phyloP scores from a whole-genome alignment of 2,329 filamentous ascomycete species.

The Clathrospora elynae region DNA sequence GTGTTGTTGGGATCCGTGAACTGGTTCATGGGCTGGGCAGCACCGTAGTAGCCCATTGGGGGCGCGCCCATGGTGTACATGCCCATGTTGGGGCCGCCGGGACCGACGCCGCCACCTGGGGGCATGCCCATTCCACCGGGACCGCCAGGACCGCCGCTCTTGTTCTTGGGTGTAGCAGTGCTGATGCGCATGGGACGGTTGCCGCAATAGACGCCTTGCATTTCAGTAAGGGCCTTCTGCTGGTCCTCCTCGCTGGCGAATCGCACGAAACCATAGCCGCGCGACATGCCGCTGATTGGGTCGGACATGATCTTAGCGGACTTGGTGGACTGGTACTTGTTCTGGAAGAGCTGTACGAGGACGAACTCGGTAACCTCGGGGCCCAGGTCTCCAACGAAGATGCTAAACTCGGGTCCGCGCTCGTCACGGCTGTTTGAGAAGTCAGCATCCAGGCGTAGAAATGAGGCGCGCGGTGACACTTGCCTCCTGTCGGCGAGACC shows the following conservation, averaged over 20 bases:
- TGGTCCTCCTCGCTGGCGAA: conserved; percentile 96
- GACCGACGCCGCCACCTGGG: conserved; percentile 50
- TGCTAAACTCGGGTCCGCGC: conserved; percentile 92
- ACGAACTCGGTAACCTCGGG: conserved; percentile 99
- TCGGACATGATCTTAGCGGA: conserved; percentile 99
- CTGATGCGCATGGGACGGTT: conserved; percentile 99
- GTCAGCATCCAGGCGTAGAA: conserved; percentile 19
- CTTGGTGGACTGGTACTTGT: conserved; percentile 95
- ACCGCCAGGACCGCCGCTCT: conserved; percentile 60
- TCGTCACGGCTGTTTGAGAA: conserved; percentile 70
- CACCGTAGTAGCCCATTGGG: conserved; percentile 67
- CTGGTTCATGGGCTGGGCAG: conserved; percentile 92
- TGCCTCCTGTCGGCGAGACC: conserved; percentile 92
- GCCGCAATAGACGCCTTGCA: conserved; percentile 99
- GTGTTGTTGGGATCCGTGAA: conserved; percentile 99
- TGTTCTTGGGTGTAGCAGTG: conserved; percentile 96
- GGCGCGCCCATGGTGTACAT: conserved; percentile 74
- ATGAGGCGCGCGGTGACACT: conserved; percentile 33
- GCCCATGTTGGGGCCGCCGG: conserved; percentile 52
- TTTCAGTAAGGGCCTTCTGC: conserved; percentile 92
- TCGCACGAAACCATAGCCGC: conserved; percentile 96
- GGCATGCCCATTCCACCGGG: conserved; percentile 60
- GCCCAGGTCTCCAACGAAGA: conserved; percentile 96
- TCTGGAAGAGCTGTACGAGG: conserved; percentile 94
- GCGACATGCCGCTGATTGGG: conserved; percentile 94